phyloP scores from a whole-genome alignment of 139 green algal species.

The Nannochloris sp. region DNA sequence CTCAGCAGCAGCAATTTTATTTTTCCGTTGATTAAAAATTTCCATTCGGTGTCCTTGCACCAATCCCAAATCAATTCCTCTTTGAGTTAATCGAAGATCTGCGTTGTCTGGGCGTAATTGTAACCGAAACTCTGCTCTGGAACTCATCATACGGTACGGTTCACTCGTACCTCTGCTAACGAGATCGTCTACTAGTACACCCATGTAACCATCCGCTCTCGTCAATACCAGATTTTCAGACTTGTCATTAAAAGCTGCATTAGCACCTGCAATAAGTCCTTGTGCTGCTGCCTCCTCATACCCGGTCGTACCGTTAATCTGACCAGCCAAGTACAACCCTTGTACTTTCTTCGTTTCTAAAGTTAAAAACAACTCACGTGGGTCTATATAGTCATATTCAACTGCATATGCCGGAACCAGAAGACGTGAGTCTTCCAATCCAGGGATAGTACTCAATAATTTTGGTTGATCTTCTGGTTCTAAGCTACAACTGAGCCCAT shows the following conservation, averaged over 20 bases:
- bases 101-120: slow-evolving; percentile 48
- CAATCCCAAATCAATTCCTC: slow-evolving; percentile 32
- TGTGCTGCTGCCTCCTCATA: slow-evolving; percentile 60
- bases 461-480: slow-evolving; percentile 38
- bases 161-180: slow-evolving; percentile 35
- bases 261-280: slow-evolving; percentile 47
- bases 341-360: slow-evolving; percentile 36
- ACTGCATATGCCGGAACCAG: slow-evolving; percentile 42
- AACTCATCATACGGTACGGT: slow-evolving; percentile 52
- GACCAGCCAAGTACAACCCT: slow-evolving; percentile 51
- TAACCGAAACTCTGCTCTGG: slow-evolving; percentile 48
- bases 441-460: slow-evolving; percentile 43
- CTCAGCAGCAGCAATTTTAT: background rate
- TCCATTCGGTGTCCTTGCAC: slow-evolving; percentile 10
- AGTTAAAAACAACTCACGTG: slow-evolving; percentile 35
- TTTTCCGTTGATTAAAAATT: background rate
- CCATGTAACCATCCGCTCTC: slow-evolving; percentile 36
- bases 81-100: slow-evolving; percentile 37
- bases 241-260: slow-evolving; percentile 31
- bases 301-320: slow-evolving; percentile 60
- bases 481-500: slow-evolving; percentile 45
- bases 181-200: slow-evolving; percentile 51
- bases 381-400: slow-evolving; percentile 62
- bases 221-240: slow-evolving; percentile 31
- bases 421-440: slow-evolving; percentile 35